Evolutionary conservation across 306 rosid species (phyloP).

Genomic region (Bauhinia variegata): DNA sequence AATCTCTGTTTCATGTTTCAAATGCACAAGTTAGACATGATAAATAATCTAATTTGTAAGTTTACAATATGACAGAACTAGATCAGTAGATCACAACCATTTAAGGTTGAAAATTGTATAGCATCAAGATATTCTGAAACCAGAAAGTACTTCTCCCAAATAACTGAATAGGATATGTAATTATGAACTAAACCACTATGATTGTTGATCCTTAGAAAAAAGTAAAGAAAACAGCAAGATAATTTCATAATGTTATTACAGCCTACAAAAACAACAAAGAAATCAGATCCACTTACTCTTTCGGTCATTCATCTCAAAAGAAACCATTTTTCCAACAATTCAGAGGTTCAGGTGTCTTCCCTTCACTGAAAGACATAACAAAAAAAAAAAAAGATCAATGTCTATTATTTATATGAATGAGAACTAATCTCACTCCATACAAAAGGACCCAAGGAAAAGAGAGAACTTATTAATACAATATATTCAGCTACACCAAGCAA

Average conservation of each 20-base stretch:
- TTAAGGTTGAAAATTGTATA: slow-evolving; percentile 9
- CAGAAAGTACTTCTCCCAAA: background rate
- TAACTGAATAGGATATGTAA: background rate
- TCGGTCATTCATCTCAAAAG: slow-evolving; percentile 97
- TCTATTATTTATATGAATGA: slow-evolving; percentile 20
- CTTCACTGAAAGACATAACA: slow-evolving; percentile 49
- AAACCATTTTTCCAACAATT: slow-evolving; percentile 64
- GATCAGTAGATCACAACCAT: slow-evolving; percentile 17
- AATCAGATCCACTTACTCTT: slow-evolving; percentile 64
- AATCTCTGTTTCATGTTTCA: slow-evolving; percentile 70
- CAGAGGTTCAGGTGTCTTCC: slow-evolving; percentile 34
- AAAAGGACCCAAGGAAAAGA: background rate
- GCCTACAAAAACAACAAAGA: background rate
- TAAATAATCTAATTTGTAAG: slow-evolving; percentile 15
- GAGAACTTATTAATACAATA: background rate
- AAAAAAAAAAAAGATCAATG: slow-evolving; percentile 28
- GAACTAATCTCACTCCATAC: slow-evolving; percentile 12
- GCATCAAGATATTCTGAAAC: slow-evolving; percentile 9
- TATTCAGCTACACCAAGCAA: slow-evolving; percentile 12
- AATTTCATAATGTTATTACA: background rate
- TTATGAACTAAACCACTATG: slow-evolving; percentile 3
- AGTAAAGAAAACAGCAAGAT: background rate
- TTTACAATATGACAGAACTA: slow-evolving; percentile 11
- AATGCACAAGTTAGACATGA: slow-evolving; percentile 35
- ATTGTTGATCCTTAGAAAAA: background rate